Evolutionary conservation across 768 basidiomycete species (phyloP).

Genomic region (Suillus luteus): DNA sequence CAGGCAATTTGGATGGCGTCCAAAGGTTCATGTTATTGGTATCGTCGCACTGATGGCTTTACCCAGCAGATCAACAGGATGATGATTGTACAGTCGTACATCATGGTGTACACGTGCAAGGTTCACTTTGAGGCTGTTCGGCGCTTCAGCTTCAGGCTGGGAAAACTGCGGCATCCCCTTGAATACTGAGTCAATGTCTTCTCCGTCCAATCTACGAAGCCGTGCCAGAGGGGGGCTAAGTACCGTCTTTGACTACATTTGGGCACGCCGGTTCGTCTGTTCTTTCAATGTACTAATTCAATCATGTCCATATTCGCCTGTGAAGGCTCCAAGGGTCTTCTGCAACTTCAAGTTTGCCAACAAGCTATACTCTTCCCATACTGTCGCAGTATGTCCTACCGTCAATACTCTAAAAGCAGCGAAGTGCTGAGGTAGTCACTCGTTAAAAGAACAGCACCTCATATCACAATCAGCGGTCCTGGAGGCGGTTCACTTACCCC

Average conservation of each 20-base stretch:
- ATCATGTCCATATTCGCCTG: not conserved
- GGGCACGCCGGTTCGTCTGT: slow-evolving; percentile 2
- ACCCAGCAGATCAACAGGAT: no score
- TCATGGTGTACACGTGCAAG: no score
- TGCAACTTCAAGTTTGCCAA: not conserved
- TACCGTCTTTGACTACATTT: not conserved
- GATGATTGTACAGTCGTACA: no score
- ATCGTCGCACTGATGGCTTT: no score
- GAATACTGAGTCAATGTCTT: slow-evolving; percentile 1
- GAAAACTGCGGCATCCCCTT: not conserved
- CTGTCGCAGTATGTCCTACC: slow-evolving; percentile 1
- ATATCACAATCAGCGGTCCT: slow-evolving; percentile 2
- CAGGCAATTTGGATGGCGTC: no score
- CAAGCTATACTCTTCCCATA: not conserved
- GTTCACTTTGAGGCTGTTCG: not conserved
- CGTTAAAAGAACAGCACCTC: not conserved
- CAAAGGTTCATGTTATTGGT: no score
- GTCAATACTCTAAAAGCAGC: not conserved
- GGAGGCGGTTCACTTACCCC: not conserved
- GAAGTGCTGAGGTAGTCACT: not conserved
- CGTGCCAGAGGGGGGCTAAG: not conserved
- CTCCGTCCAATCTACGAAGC: not conserved
- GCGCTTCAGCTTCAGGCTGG: not conserved
- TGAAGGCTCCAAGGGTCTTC: not conserved
- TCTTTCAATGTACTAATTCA: not conserved